A percentile compares a stretch with the other conserved stretches of the same genome.
phyloP scores from a whole-genome alignment of 495 filamentous ascomycete genomes.

The Daldinia loculata region DNA sequence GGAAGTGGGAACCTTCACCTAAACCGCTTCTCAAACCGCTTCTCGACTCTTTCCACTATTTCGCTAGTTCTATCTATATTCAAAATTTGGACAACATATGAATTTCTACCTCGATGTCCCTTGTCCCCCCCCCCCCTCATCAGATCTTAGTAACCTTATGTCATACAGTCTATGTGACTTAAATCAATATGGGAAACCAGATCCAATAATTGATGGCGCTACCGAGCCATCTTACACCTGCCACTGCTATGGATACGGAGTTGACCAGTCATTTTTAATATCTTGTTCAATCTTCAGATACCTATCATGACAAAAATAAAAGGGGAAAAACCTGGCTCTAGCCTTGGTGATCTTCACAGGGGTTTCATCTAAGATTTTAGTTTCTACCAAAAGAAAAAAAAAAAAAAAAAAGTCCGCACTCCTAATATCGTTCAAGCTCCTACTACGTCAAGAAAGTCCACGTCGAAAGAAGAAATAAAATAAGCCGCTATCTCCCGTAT shows the following conservation, averaged over 20 bases:
- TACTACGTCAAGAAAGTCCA: constrained; percentile 31
- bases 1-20: too few relatives aligned
- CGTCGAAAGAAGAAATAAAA: constrained; percentile 32
- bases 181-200: constrained; percentile 4
- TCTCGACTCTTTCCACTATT: not conserved
- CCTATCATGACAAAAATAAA: constrained; percentile 7
- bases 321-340: constrained; percentile 11
- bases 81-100: not conserved
- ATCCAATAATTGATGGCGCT: constrained; percentile 24
- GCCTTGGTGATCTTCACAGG: constrained; percentile 13
- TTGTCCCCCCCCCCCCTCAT: constrained; percentile 6
- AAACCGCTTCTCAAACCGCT: constrained; percentile 1
- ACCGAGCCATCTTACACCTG: constrained; percentile 25
- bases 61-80: not conserved
- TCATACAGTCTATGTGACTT: constrained; percentile 12
- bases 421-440: constrained; percentile 13
- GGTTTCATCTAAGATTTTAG: constrained; percentile 11
- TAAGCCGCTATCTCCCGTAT: constrained; percentile 39
- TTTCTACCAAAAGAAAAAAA: constrained; percentile 25
- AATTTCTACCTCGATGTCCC: not conserved
- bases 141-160: constrained; percentile 23
- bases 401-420: constrained; percentile 38
- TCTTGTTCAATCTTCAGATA: constrained; percentile 7
- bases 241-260: constrained; percentile 27
- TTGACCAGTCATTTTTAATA: constrained; percentile 38